A percentile compares a stretch with the other conserved stretches of the same genome.
Evolutionary conservation across 2,329 filamentous ascomycete species (phyloP).

Genomic region (Beauveria sp.): DNA sequence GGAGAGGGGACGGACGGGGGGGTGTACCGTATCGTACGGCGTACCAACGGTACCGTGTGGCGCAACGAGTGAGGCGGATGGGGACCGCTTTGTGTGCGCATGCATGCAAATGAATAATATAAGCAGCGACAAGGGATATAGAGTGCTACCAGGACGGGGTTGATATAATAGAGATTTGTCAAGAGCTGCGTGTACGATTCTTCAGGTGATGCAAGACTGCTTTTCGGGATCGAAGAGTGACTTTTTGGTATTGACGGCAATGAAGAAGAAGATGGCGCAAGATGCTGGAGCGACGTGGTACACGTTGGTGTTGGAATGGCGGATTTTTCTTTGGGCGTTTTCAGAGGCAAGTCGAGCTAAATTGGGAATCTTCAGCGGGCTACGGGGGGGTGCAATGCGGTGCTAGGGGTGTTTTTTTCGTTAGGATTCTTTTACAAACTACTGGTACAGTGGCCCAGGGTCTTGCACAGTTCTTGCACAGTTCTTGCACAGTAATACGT

Average conservation of each 20-base stretch:
- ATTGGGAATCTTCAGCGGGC: slow-evolving; percentile 6
- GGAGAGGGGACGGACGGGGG: neutral
- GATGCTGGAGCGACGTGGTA: too few species aligned
- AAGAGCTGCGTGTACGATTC: neutral
- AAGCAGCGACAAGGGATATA: neutral
- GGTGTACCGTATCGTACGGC: too few species aligned
- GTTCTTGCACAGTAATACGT: too few species aligned
- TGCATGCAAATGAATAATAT: neutral
- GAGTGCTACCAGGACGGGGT: neutral
- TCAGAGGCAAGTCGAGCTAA: neutral
- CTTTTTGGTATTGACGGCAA: too few species aligned
- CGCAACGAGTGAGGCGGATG: neutral
- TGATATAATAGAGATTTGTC: neutral
- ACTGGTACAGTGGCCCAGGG: neutral
- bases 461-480: neutral
- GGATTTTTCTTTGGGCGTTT: neutral
- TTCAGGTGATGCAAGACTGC: too few species aligned
- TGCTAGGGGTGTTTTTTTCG: neutral
- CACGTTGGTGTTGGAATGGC: neutral
- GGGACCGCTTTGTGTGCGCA: neutral
- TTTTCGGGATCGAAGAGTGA: too few species aligned
- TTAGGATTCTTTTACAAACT: too few species aligned
- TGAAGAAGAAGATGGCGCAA: neutral
- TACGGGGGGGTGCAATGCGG: neutral
- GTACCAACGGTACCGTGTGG: neutral